Evolutionary conservation across 805 yeast genomes (phyloP), one percentile per base, ranked within the genome.

Genomic region (Lachancea fermentati): DNA sequence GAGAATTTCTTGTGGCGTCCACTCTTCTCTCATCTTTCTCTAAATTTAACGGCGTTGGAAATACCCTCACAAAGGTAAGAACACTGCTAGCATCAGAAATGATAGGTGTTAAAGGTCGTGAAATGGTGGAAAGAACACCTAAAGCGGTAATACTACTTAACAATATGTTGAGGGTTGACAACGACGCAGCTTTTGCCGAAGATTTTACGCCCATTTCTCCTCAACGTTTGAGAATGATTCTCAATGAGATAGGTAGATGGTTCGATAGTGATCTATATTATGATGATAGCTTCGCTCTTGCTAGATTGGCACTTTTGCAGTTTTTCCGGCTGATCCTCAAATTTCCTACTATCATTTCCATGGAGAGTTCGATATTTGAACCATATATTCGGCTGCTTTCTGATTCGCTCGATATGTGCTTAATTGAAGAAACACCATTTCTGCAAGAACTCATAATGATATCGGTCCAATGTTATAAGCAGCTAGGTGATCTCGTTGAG

Each of bases 71-170:
- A 13, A 69, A 79, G 43, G 48, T 75, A 7, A 71, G 88, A 47
- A 82, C 79, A 47, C 68, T 69, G 41, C 63, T 75, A n/a, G 78
- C 79, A 11, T 76, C 89, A 1, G 87, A 81, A 49, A 55, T 83
- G 15, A 63, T 82, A 34, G 85, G 87, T 1, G 61, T 73, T 2
- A 68, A 67, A 37, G 50, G 69, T 2, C 37, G 58, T 0, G 72
- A 72, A 24, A 67, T 79, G 9, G 37, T 69, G 5, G 34, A 52
- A 2, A 55, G 55, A 2, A 82, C 82, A 0, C 55, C 76, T 26
- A 59, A 57, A 12, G 69, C 72, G 57, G 43, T 83, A 3, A 62
- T 77, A 1, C 48, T 79, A 3, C 60, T 81, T 30, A 69, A 66
- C 34, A 65, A 69, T 42, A 60, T 67, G 46, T 65, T 77, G 43